phyloP scores from a whole-genome alignment of 176 grass and related monocot species.

The Poa annua region DNA sequence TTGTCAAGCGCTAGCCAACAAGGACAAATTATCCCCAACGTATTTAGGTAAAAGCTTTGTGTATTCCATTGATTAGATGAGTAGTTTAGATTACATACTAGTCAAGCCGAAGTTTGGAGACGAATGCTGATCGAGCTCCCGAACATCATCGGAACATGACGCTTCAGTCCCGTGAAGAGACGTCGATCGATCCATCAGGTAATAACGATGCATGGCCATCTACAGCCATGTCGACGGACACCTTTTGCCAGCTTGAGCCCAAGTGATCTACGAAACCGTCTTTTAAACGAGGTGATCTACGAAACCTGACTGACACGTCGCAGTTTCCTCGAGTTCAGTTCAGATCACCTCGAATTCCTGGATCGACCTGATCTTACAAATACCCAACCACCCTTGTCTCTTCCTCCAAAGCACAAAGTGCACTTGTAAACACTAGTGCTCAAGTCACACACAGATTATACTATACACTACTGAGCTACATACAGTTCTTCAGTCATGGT shows the following conservation, averaged over 20 bases:
- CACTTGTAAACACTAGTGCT: background rate
- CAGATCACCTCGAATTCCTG: background rate
- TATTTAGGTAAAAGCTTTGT: too few species aligned
- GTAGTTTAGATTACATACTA: too few species aligned
- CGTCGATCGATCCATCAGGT: background rate
- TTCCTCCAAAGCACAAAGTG: background rate
- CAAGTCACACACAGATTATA: background rate
- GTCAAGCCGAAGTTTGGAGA: too few species aligned
- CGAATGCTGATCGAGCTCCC: background rate
- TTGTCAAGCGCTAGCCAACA: constrained; percentile 11
- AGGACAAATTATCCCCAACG: background rate
- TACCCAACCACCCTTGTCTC: background rate
- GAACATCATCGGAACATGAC: too few species aligned
- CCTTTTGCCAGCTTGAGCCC: background rate
- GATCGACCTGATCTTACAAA: background rate
- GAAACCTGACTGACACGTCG: background rate
- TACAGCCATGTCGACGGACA: background rate
- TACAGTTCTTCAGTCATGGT: constrained; percentile 46
- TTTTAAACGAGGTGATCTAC: background rate
- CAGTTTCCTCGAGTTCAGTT: background rate
- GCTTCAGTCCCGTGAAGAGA: background rate
- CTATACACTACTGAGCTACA: too few species aligned
- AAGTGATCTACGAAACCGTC: background rate
- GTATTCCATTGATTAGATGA: too few species aligned
- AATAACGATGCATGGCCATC: background rate